A percentile compares a stretch with the other conserved stretches of the same genome.
phyloP scores from a whole-genome alignment of 2,329 filamentous ascomycete genomes.

The Penicillium psychrosexuale region DNA sequence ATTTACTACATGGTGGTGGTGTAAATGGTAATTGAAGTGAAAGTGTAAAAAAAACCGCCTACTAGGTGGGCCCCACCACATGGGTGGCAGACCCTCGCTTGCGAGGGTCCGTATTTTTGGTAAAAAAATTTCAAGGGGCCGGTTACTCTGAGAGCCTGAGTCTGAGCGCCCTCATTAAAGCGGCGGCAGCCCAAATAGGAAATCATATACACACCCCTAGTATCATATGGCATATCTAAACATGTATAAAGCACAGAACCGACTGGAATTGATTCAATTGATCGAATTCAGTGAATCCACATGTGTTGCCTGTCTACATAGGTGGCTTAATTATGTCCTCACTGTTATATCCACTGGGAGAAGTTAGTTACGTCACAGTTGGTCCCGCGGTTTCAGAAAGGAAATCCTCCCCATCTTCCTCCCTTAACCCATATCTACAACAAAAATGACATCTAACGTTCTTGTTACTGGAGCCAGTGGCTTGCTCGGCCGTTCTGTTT shows the following conservation, averaged over 20 bases:
- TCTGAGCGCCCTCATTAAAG: too few species aligned
- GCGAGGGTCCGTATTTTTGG: too few species aligned
- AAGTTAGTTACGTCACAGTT: slow-evolving; percentile 26
- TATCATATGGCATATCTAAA: not conserved
- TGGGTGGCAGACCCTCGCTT: too few species aligned
- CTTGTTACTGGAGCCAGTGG: slow-evolving; percentile 83
- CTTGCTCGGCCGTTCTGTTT: slow-evolving; percentile 75
- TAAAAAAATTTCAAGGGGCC: too few species aligned
- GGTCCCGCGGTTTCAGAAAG: slow-evolving; percentile 11
- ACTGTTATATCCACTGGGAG: not conserved
- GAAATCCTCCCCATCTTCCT: not conserved
- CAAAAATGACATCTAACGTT: slow-evolving; percentile 52
- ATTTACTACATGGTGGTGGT: too few species aligned
- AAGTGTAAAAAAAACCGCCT: too few species aligned
- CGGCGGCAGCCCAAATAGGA: too few species aligned
- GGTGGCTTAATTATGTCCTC: not conserved
- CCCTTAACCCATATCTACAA: not conserved
- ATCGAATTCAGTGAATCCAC: not conserved
- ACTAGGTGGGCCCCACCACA: too few species aligned
- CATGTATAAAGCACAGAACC: not conserved
- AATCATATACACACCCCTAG: too few species aligned
- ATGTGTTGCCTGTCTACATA: not conserved
- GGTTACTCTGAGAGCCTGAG: too few species aligned
- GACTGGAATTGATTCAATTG: not conserved
- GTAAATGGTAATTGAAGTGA: too few species aligned